These are phyloP conservation scores for Suhomyces taliae DNA, from an alignment of 1,139 yeast species.

Conservation along the genomic window DNA sequence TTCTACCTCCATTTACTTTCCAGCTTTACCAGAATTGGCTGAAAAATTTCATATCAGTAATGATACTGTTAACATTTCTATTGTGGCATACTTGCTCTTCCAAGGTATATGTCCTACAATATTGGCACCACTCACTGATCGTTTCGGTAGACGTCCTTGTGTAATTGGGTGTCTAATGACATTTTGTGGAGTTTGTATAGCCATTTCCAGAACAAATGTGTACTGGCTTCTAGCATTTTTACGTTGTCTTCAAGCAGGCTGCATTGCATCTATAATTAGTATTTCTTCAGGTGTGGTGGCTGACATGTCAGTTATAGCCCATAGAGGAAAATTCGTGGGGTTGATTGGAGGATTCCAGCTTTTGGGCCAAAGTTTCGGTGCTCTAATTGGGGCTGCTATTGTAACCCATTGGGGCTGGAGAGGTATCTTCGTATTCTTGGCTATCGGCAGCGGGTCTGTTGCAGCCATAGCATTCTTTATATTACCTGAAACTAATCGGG, in stretches of 20 bases:
- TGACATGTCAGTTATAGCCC: constrained; percentile 59
- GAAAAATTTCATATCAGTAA: constrained; percentile 51
- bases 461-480: constrained; percentile 36
- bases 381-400: constrained; percentile 69
- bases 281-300: constrained; percentile 66
- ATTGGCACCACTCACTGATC: constrained; percentile 56
- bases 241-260: constrained; percentile 68
- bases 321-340: constrained; percentile 68
- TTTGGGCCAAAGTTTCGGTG: constrained; percentile 75
- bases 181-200: constrained; percentile 25
- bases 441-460: constrained; percentile 54
- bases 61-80: constrained; percentile 60
- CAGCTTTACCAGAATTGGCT: constrained; percentile 60
- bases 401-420: constrained; percentile 67
- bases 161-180: constrained; percentile 15
- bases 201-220: constrained; percentile 23
- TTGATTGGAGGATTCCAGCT: constrained; percentile 61
- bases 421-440: constrained; percentile 72
- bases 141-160: constrained; percentile 64
- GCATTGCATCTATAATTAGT: constrained; percentile 70
- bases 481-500: constrained; percentile 72
- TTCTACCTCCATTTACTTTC: constrained; percentile 73
- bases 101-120: constrained; percentile 52
- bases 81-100: constrained; percentile 67
- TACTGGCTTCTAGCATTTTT: constrained; percentile 40